Evolutionary conservation across 2,329 filamentous ascomycete species (phyloP).

Genomic region (Chalaropsis ovoidea): DNA sequence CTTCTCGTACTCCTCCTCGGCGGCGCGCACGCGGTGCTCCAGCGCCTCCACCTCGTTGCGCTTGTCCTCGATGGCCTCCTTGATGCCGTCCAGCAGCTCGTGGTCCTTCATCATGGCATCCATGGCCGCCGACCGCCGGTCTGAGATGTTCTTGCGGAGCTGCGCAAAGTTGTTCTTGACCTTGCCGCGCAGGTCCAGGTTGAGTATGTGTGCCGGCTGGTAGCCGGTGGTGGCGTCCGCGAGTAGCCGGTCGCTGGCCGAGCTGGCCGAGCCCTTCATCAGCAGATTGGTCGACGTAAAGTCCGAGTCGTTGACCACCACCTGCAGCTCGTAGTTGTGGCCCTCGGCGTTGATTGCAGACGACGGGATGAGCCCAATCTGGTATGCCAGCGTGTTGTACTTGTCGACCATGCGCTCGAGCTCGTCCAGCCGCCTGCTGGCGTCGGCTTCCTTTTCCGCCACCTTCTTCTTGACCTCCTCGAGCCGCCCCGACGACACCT

Average conservation of each 20-base stretch:
- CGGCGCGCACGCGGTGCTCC: conserved; percentile 75
- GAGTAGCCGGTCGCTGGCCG: conserved; percentile 61
- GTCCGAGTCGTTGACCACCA: conserved; percentile 72
- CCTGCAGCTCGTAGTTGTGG: conserved; percentile 69
- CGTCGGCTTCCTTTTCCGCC: conserved; percentile 78
- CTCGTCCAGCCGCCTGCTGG: conserved; percentile 75
- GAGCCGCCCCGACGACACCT: conserved; percentile 61
- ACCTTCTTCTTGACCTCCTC: conserved; percentile 79
- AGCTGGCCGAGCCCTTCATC: conserved; percentile 40
- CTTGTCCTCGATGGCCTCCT: conserved; percentile 95
- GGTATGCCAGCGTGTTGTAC: conserved; percentile 91
- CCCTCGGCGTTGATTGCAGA: conserved; percentile 80
- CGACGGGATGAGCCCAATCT: conserved; percentile 79
- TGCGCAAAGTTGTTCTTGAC: conserved; percentile 68
- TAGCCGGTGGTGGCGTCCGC: conserved; percentile 77
- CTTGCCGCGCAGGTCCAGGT: conserved; percentile 73
- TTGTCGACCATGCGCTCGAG: conserved; percentile 81
- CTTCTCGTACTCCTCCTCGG: conserved; percentile 88
- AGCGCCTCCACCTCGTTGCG: conserved; percentile 83
- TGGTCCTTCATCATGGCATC: conserved; percentile 92
- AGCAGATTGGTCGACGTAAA: conserved; percentile 51
- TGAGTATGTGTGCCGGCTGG: conserved; percentile 77
- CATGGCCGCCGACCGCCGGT: conserved; percentile 68
- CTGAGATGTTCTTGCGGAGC: conserved; percentile 84
- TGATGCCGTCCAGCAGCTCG: conserved; percentile 85